Evolutionary conservation across 495 filamentous ascomycete genomes (phyloP).

Genomic region (Clavariopsis aquatica): DNA sequence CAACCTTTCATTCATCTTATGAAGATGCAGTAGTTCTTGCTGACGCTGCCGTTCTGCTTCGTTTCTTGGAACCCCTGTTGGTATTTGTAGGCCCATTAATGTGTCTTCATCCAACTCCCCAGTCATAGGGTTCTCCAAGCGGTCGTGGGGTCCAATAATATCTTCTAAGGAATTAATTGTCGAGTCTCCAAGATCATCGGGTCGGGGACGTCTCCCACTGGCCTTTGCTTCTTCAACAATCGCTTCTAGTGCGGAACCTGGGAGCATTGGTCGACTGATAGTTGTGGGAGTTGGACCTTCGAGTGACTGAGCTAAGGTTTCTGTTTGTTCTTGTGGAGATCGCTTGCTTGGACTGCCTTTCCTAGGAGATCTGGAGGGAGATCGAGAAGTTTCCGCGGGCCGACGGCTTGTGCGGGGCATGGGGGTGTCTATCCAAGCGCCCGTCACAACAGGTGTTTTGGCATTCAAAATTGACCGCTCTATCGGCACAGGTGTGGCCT

Average conservation of each 20-base stretch:
- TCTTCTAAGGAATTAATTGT: slow-evolving; percentile 65
- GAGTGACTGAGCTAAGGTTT: background rate
- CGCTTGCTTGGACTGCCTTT: slow-evolving; percentile 30
- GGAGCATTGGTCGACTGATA: slow-evolving; percentile 13
- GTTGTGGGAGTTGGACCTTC: slow-evolving; percentile 1
- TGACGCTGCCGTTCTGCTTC: slow-evolving; percentile 41
- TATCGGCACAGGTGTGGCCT: slow-evolving; percentile 30
- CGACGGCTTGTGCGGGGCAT: slow-evolving; percentile 18
- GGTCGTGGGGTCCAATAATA: slow-evolving; percentile 45
- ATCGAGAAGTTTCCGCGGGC: slow-evolving; percentile 1
- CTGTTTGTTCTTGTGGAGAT: slow-evolving; percentile 9
- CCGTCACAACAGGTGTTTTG: slow-evolving; percentile 51
- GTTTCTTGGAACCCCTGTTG: slow-evolving; percentile 18
- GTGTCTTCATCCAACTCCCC: slow-evolving; percentile 42
- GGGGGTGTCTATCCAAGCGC: slow-evolving; percentile 53
- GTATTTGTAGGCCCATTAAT: slow-evolving; percentile 27
- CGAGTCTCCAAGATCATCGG: slow-evolving; percentile 53
- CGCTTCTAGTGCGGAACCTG: slow-evolving; percentile 46
- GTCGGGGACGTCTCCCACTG: slow-evolving; percentile 37
- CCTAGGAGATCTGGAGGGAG: slow-evolving; percentile 19
- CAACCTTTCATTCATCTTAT: slow-evolving; percentile 45
- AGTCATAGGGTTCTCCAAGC: slow-evolving; percentile 13
- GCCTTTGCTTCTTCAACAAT: slow-evolving; percentile 53
- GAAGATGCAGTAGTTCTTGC: slow-evolving; percentile 41
- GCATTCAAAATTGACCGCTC: slow-evolving; percentile 19